Conservation (phyloP, 768 basidiomycete genomes). For the Xerocomellus intermedius region DNA sequence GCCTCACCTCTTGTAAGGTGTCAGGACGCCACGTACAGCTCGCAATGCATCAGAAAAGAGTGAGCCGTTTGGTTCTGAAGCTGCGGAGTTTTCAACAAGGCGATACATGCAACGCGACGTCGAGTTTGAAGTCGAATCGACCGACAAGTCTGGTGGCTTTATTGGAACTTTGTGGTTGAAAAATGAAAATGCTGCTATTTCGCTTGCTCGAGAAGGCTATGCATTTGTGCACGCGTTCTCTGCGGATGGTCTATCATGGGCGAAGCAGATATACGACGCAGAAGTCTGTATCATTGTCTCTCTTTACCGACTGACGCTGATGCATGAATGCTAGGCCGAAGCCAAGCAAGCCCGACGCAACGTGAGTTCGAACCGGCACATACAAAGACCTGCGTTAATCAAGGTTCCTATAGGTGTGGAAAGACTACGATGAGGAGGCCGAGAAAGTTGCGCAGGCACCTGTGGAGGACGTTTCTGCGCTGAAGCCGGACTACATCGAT, state of each 20-base stretch:
- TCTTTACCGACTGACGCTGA: background rate
- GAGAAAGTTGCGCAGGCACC: constrained; percentile 51
- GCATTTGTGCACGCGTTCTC: constrained; percentile 88
- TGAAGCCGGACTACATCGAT: constrained; percentile 87
- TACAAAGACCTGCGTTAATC: background rate
- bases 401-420: constrained; percentile 67
- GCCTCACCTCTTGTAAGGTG: constrained; percentile 49
- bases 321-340: constrained; percentile 50
- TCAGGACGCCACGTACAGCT: constrained; percentile 86
- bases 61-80: constrained; percentile 86
- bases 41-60: constrained; percentile 78
- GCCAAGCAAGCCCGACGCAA: constrained; percentile 79
- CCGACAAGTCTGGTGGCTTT: constrained; percentile 95
- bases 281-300: constrained; percentile 52
- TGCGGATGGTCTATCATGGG: constrained; percentile 79
- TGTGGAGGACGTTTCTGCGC: constrained; percentile 44
- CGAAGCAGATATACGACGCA: constrained; percentile 75
- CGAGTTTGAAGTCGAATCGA: constrained; percentile 86
- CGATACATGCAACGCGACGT: constrained; percentile 93
- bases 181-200: constrained; percentile 80
- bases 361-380: constrained; percentile 44
- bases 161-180: constrained; percentile 87
- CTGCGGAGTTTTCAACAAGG: constrained; percentile 73
- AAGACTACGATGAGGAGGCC: constrained; percentile 73
- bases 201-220: constrained; percentile 83